phyloP scores from a whole-genome alignment of 1,284 basidiomycete genomes.

The Microbotryum intermedium region DNA sequence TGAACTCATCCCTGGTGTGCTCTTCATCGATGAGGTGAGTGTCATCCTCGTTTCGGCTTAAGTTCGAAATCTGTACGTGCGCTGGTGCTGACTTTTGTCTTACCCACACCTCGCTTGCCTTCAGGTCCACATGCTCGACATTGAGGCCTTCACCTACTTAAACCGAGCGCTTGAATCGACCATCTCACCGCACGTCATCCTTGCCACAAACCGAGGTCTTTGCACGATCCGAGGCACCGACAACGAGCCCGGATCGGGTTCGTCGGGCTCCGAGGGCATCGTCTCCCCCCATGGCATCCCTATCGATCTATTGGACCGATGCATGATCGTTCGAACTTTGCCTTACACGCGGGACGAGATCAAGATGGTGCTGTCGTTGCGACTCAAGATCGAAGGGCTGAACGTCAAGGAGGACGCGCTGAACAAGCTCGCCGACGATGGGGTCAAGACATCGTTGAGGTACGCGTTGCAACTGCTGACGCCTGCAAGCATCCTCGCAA shows the following conservation, averaged over 20 bases:
- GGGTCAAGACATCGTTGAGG: slow-evolving; percentile 72
- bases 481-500: slow-evolving; percentile 81
- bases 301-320: slow-evolving; percentile 86
- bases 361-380: slow-evolving; percentile 72
- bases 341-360: slow-evolving; percentile 78
- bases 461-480: slow-evolving; percentile 87
- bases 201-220: slow-evolving; percentile 92
- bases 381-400: slow-evolving; percentile 78
- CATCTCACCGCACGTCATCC: slow-evolving; percentile 93
- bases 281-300: slow-evolving; percentile 89
- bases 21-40: slow-evolving; percentile 94
- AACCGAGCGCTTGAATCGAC: slow-evolving; percentile 92
- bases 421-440: slow-evolving; percentile 71
- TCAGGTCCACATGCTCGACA: slow-evolving; percentile 98
- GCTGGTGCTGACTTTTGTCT: not conserved
- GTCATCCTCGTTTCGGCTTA: not conserved
- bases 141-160: slow-evolving; percentile 97
- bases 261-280: slow-evolving; percentile 55
- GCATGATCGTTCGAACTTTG: slow-evolving; percentile 92
- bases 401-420: slow-evolving; percentile 67
- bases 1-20: slow-evolving; percentile 91
- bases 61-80: not conserved
- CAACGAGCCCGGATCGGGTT: slow-evolving; percentile 39
- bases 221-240: slow-evolving; percentile 83
- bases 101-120: not conserved